Base-by-base conservation (phyloP, 2,329 filamentous ascomycete genomes). In the Cytospora mali region DNA sequence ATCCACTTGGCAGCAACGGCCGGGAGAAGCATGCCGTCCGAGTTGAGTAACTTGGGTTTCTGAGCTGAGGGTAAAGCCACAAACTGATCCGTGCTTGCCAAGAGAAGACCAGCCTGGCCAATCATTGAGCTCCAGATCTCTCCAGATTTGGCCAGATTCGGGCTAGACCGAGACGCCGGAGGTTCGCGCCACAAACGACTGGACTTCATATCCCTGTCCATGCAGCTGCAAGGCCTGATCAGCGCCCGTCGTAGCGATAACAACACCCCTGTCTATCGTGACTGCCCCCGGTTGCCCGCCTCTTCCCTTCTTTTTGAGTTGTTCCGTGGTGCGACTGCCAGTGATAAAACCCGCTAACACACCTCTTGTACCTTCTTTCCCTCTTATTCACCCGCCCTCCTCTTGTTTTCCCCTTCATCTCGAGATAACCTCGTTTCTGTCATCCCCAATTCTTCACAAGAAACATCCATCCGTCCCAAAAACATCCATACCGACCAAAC, bases 81-180 rank as follows among this genome's bases (percentile, higher is more conserved):
- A 23, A 4, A 1, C n/a, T 13, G 42, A 6, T 7, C 42, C 10
- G n/a, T 46, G 42, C 42, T 46, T 46, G 42, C 42, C n/a, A 21
- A 13, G n/a, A 23, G n/a, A 21, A 46, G 42, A 6, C 10, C n/a
- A 21, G 18, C 5, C n/a, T 10, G 10, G 49, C 58, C 58, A 60
- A 60, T 60, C 21, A 53, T 54, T 39, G 51, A 60, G 58, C 58
- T 60, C 50, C 29, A 60, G 52, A 54, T 28, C 58, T 60, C 58
- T 60, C 58, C 58, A 60, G 58, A 60, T 54, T 60, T 42, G 58
- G 16, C 50, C 58, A 48, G 58, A 54, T 21, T 42, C 58, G 58
- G 58, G 50, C 35, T 60, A 60, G 58, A 54, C 58, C 58, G 58
- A 60, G 50, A 54, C 48, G 52, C 50, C 58, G 57, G 57, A 59